Evolutionary conservation across 805 yeast genomes (phyloP).

Genomic region (Candida nemodendra): DNA sequence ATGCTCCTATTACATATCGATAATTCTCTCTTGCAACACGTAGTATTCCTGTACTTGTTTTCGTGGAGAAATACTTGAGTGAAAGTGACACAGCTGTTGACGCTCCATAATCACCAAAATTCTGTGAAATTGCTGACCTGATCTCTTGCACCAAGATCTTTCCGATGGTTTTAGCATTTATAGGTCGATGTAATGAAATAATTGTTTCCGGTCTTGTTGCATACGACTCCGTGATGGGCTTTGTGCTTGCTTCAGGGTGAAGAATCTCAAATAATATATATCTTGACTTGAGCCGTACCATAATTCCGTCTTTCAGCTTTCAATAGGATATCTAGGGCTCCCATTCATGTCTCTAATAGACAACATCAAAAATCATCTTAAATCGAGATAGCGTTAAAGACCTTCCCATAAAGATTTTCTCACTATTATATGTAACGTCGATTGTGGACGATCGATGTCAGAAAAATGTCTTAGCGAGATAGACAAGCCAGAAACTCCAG

Average conservation of each 20-base stretch:
- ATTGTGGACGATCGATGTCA: too few relatives aligned
- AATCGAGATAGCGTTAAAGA: too few relatives aligned
- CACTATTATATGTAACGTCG: too few relatives aligned
- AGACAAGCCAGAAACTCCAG: too few relatives aligned
- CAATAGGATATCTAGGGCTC: too few relatives aligned
- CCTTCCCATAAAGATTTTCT: too few relatives aligned
- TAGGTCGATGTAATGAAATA: constrained; percentile 48
- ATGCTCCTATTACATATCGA: constrained; percentile 63
- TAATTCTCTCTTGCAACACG: constrained; percentile 69
- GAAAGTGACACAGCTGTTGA: constrained; percentile 53
- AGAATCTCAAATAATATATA: constrained; percentile 79
- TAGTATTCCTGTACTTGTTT: constrained; percentile 81
- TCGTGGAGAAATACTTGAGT: constrained; percentile 76
- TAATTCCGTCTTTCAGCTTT: too few relatives aligned
- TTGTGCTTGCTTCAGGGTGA: constrained; percentile 48
- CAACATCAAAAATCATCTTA: too few relatives aligned
- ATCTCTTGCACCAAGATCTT: constrained; percentile 53
- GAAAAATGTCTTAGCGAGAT: too few relatives aligned
- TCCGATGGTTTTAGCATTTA: constrained; percentile 47
- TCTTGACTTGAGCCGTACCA: constrained; percentile 89
- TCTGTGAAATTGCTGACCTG: constrained; percentile 52
- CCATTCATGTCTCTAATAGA: too few relatives aligned
- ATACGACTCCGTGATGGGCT: constrained; percentile 4
- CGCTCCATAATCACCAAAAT: constrained; percentile 78
- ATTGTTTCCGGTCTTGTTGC: constrained; percentile 38